Base-by-base conservation (phyloP, 148 eudicot genomes). In the Linanthus parryae region DNA sequence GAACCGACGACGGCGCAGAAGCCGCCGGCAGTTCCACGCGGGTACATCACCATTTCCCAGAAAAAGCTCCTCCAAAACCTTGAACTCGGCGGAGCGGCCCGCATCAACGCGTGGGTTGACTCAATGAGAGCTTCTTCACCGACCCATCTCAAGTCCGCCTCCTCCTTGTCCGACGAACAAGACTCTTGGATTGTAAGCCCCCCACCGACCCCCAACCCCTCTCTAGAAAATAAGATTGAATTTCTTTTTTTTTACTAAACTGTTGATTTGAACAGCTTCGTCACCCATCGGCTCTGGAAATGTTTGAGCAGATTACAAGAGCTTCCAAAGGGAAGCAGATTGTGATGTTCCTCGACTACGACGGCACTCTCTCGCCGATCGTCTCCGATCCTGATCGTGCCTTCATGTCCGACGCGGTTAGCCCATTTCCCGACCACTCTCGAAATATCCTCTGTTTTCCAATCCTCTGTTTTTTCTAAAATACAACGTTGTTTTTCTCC, bases 321-420 rank as follows among this genome's bases (percentile, higher is more conserved):
- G 92, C 83, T 11, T 74, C 92, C 4, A 74, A 77, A 33, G 83
- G 86, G 37, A 84, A 80, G 36, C 86, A 84, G 30, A 77, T 84
- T 7, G 83, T 77, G 1, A 84, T 84, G 83, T 84, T 84, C 21
- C 44, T 84, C 2, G 91, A 83, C 18, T 83, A 83, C 23, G 91
- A 83, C 47, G 91, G 86, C 46, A 84, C 92, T 12, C 79, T 84
- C 7, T 84, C 86, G 5, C 92, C 92, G 4, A 84, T 80, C 14
- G 86, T 84, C 4, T 81, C 77, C 0, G 83, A 84, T 41, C 86
- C 92, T 39, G 85, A 83, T 64, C 83, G 70, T 4, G 85, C 91
- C 23, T 83, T 68, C 61, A 83, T 83, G 85, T 74, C 86, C 9
- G 75, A 74, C 15, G 57, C 75, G 53, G 92, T 83, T 50, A 39